phyloP scores from a whole-genome alignment of 331 rosid genomes.

The Telfairia occidentalis region DNA sequence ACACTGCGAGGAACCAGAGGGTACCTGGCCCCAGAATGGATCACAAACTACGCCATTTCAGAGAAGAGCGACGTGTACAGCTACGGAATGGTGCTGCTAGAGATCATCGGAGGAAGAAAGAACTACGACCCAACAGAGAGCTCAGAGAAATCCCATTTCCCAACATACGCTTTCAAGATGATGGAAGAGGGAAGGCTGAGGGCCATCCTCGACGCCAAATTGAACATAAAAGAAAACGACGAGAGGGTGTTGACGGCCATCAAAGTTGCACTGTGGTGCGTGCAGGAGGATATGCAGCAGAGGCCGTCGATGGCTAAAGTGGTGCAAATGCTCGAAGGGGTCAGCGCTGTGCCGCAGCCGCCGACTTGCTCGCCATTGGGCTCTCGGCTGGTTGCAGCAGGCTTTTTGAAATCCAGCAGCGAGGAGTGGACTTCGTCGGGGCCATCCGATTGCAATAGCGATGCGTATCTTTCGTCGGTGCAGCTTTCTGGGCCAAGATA shows the following conservation, averaged over 20 bases:
- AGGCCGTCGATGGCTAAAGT: constrained; percentile 14
- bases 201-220: background rate
- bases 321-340: constrained; percentile 15
- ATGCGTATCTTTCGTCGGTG: constrained; percentile 11
- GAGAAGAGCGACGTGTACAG: constrained; percentile 48
- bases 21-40: constrained; percentile 59
- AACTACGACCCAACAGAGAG: constrained; percentile 17
- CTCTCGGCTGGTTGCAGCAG: constrained; percentile 1
- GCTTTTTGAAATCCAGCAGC: constrained; percentile 2
- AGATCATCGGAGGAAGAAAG: constrained; percentile 41
- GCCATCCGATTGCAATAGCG: constrained; percentile 16
- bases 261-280: constrained; percentile 16
- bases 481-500: constrained; percentile 16
- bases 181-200: constrained; percentile 10
- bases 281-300: constrained; percentile 8
- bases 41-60: constrained; percentile 17
- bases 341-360: background rate
- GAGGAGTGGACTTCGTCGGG: constrained; percentile 17
- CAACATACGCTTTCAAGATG: constrained; percentile 14
- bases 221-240: background rate
- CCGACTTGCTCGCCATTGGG: constrained; percentile 8
- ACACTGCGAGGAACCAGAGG: constrained; percentile 64
- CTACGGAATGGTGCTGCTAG: constrained; percentile 45
- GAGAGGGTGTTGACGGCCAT: background rate
- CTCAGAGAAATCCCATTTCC: constrained; percentile 16